Evolutionary conservation across 2,329 filamentous ascomycete genomes (phyloP), one percentile per base, ranked within the genome.

Genomic region (Monosporascus sp.): DNA sequence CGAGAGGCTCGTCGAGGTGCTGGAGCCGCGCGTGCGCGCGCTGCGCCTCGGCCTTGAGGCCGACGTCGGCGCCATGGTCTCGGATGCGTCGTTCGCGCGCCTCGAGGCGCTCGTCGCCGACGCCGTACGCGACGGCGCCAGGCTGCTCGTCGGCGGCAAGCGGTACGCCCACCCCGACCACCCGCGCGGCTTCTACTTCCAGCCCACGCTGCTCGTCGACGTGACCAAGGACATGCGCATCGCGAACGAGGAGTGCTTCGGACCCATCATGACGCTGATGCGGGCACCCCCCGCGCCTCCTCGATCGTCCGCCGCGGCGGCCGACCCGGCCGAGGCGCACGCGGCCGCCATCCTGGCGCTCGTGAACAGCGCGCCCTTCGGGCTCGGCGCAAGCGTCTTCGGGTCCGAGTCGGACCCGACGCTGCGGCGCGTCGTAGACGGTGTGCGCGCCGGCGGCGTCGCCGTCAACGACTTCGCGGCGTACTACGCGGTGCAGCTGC

Each of bases 381-480:
- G 88, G 3, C 88, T 99, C 44, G 94, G 94, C 50, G 87, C 90
- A 43, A 91, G 87, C 41, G 89, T 99, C 38, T 97, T 95, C 69
- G 94, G 92, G 37, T 77, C 80, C 49, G 81, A 86, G 55, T 70
- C 73, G 28, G 78, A 82, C 53, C 75, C 77, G 2, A 79, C 83
- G 49, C 76, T 96, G 1, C 71, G 79, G 17, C 74, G 74, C 17
- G 83, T 95, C 28, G 84, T 93, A 1, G 72, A 72, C 20, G 82
- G 84, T 24, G 78, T 97, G 50, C 83, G 87, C 57, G 85, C 88
- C 0, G 94, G 94, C 45, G 97, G 96, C 88, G 89, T 97, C 0
- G 85, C 91, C 24, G 83, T 99, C 61, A 99, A 99, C 69, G 94
- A 99, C 74, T 99, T 99, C 66, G 94, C 87, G 20, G 87, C 85